Evolutionary conservation across 257 asterid genomes (phyloP).

Genomic region (Solanum chmielewskii): DNA sequence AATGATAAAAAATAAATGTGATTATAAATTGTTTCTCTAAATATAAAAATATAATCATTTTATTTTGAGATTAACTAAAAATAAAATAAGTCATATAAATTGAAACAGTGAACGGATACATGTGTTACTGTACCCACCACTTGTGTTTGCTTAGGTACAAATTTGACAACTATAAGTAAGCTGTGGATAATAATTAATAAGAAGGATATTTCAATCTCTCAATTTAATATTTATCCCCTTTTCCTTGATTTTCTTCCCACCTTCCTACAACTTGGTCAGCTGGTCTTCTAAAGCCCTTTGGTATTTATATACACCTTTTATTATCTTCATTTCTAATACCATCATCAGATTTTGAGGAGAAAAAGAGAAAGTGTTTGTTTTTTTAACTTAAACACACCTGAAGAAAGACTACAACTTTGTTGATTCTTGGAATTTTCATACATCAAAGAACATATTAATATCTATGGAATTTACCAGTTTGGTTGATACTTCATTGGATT

Average conservation of each 20-base stretch:
- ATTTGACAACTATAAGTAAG: not conserved
- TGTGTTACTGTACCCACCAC: not conserved
- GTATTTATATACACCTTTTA: not conserved
- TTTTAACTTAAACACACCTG: not conserved
- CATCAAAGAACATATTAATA: not conserved
- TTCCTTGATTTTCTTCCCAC: not conserved
- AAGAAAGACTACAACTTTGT: not conserved
- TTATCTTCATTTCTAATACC: not conserved
- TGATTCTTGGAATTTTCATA: not conserved
- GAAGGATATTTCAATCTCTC: not conserved
- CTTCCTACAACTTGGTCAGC: not conserved
- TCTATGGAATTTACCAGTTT: conserved; percentile 58
- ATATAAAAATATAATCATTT: accelerated
- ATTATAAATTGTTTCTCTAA: not conserved
- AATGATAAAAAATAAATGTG: not conserved
- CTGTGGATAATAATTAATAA: not conserved
- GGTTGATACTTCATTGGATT: conserved; percentile 68
- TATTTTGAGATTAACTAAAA: accelerated
- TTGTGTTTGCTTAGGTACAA: not conserved
- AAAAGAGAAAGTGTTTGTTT: not conserved
- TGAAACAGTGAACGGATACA: accelerated
- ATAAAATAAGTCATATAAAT: not conserved
- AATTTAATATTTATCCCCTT: not conserved
- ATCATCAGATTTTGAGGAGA: not conserved
- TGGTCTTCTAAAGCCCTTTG: not conserved